Evolutionary conservation across 305 asterid species (phyloP).

Genomic region (Fraxinus sp.): DNA sequence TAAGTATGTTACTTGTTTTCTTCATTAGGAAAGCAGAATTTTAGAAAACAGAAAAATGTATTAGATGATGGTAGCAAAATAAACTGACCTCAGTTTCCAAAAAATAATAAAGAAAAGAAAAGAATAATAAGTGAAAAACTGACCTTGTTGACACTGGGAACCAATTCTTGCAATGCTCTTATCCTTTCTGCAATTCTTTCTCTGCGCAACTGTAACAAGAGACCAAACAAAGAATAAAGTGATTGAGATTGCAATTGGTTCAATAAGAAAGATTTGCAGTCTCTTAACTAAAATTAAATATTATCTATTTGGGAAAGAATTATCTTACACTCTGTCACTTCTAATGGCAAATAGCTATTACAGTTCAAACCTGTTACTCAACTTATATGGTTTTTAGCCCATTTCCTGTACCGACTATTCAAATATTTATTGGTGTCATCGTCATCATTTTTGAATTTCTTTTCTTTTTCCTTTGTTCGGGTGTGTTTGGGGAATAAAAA

Average conservation of each 20-base stretch:
- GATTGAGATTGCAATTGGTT: neutral
- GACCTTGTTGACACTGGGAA: constrained; percentile 98
- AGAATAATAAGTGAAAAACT: constrained; percentile 23
- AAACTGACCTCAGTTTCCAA: neutral
- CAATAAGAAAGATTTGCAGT: neutral
- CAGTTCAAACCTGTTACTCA: neutral
- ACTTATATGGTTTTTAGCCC: neutral
- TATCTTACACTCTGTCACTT: neutral
- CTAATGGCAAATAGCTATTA: neutral
- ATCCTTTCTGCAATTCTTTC: constrained; percentile 95
- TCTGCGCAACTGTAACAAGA: constrained; percentile 62
- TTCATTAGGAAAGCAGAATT: neutral
- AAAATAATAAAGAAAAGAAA: neutral
- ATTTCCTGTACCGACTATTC: neutral
- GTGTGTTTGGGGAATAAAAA: neutral
- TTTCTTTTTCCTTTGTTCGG: neutral
- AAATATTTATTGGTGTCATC: neutral
- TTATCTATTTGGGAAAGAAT: neutral
- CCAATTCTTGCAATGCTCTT: constrained; percentile 95
- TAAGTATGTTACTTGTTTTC: neutral
- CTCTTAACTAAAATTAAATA: neutral
- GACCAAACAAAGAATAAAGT: constrained; percentile 8
- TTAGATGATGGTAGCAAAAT: neutral
- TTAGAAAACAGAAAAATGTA: neutral
- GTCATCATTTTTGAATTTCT: neutral